Evolutionary conservation across 2,329 filamentous ascomycete species (phyloP).

Genomic region (Drechslera avenae): DNA sequence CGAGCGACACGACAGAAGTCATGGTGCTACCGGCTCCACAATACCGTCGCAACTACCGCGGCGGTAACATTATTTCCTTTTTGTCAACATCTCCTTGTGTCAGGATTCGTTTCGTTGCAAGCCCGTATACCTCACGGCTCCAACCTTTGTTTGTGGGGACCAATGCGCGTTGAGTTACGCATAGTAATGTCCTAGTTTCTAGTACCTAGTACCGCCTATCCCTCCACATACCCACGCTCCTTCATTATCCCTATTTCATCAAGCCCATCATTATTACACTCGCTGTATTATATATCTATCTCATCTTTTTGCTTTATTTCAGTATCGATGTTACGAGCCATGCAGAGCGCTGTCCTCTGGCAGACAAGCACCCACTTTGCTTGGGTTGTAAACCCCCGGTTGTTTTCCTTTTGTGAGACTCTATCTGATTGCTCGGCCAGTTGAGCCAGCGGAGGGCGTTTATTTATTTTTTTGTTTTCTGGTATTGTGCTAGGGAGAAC

Average conservation of each 20-base stretch:
- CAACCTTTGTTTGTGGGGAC: conserved; percentile 25
- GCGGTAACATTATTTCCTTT: conserved; percentile 4
- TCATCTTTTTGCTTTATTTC: conserved; percentile 6
- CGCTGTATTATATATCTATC: conserved; percentile 22
- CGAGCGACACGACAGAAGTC: not conserved
- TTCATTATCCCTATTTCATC: conserved; percentile 5
- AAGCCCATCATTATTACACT: conserved; percentile 11
- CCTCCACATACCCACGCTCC: conserved; percentile 27
- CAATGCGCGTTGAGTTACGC: conserved; percentile 33
- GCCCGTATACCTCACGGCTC: conserved; percentile 8
- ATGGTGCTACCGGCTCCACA: conserved; percentile 1
- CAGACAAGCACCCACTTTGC: conserved; percentile 8
- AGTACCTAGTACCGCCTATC: conserved; percentile 32
- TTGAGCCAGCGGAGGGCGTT: conserved; percentile 8
- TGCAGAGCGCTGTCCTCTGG: conserved; percentile 16
- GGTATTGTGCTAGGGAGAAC: not conserved
- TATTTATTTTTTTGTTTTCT: not conserved
- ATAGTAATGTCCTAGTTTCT: conserved; percentile 42
- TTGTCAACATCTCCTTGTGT: conserved; percentile 10
- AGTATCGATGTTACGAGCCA: conserved; percentile 22
- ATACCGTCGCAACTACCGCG: not conserved
- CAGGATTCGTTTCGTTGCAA: conserved; percentile 11
- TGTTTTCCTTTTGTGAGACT: conserved; percentile 4
- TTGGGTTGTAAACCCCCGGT: conserved; percentile 1
- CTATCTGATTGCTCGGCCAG: conserved; percentile 3